phyloP scores from a whole-genome alignment of 2,329 filamentous ascomycete genomes.

The Xenoacremonium recifei region DNA sequence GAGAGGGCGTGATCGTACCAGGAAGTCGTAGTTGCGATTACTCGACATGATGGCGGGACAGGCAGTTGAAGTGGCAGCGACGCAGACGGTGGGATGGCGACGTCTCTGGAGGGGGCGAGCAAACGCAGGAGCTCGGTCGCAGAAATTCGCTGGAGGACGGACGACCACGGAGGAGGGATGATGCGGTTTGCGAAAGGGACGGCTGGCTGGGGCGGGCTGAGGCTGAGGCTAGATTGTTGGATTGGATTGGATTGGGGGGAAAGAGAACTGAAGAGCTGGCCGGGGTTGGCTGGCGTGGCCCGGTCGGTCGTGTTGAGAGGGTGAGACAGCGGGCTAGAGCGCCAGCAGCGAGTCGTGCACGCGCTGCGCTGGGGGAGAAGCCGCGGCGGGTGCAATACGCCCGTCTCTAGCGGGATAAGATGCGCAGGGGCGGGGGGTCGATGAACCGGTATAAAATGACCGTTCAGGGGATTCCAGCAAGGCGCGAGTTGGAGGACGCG shows the following conservation, averaged over 20 bases:
- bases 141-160: neutral
- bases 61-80: slow-evolving; percentile 13
- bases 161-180: slow-evolving; percentile 9
- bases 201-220: slow-evolving; percentile 7
- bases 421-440: no score
- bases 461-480: no score
- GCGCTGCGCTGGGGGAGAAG: no score
- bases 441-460: no score
- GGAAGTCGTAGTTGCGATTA: slow-evolving; percentile 98
- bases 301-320: neutral
- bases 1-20: slow-evolving; percentile 60
- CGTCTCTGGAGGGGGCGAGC: slow-evolving; percentile 6
- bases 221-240: neutral
- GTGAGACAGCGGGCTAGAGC: slow-evolving; percentile 1
- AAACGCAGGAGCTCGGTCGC: slow-evolving; percentile 2
- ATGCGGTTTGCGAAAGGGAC: neutral
- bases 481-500: no score
- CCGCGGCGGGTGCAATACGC: no score
- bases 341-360: neutral
- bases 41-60: slow-evolving; percentile 71
- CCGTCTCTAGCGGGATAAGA: no score
- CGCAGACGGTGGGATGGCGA: slow-evolving; percentile 12
- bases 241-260: slow-evolving; percentile 1
- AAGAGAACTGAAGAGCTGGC: neutral
- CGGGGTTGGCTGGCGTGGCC: neutral